phyloP scores from a whole-genome alignment of 1,284 basidiomycete genomes.

The Puccinia coronata region DNA sequence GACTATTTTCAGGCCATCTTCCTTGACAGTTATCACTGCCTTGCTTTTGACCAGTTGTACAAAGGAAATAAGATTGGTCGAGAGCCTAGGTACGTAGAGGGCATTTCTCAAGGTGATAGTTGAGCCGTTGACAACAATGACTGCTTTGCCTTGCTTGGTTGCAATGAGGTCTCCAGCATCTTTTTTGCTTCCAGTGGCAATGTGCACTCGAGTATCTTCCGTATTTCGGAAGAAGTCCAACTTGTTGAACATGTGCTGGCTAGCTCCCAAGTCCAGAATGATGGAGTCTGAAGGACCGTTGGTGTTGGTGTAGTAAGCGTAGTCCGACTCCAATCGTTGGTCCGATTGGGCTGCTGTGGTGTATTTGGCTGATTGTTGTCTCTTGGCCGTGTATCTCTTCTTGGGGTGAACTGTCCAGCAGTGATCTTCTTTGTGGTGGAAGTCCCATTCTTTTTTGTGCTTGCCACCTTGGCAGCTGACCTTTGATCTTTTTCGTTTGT shows the following conservation, averaged over 20 bases:
- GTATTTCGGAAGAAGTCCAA: no score
- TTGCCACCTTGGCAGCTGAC: background rate
- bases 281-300: background rate
- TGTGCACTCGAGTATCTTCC: no score
- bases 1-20: background rate
- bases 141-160: background rate
- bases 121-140: background rate
- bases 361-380: background rate
- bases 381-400: background rate
- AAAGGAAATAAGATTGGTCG: constrained; percentile 9
- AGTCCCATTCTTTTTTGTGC: background rate
- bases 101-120: background rate
- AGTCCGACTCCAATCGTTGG: background rate
- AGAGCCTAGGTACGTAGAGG: background rate
- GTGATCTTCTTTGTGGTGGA: background rate
- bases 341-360: no score
- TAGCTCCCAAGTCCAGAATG: background rate
- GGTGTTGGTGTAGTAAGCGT: background rate
- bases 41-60: background rate
- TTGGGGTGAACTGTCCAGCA: background rate
- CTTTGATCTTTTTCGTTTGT: no score
- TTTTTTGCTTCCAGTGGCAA: background rate
- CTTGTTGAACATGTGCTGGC: background rate
- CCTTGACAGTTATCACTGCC: background rate
- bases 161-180: background rate